Evolutionary conservation across 345 rosid genomes (phyloP), one percentile per base, ranked within the genome.

Genomic region (Hibiscus tridactylites): DNA sequence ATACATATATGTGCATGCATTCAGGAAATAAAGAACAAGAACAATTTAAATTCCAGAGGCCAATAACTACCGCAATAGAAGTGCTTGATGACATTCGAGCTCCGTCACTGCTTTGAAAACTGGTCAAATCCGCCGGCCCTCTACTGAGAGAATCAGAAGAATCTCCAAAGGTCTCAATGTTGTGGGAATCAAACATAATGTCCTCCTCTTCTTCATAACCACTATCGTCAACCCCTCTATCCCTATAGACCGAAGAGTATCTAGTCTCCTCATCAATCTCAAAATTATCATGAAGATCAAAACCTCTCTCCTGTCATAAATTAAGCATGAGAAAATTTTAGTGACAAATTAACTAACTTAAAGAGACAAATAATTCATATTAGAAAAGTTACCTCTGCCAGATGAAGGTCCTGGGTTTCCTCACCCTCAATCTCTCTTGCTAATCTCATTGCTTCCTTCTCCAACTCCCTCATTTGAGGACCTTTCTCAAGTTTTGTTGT

Each of bases 401-500:
- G 78, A 81, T 92, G 99, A 85, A 85, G 87, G 80, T 95, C 97
- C 60, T 77, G 73, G 9, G 97, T 92, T 6, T 83, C 92, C 79
- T 95, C 98, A 42, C 91, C 88, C 89, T 88, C 96, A 73, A 92
- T 95, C 87, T 92, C 99, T 79, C 83, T 84, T 7, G 99, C 98
- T 75, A 95, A 89, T 78, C 90, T 88, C 63, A 5, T 47, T 72
- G 99, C 98, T 83, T 89, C 83, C 82, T 77, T 89, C 86, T 92
- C 98, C 85, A 81, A 65, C 53, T 87, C 87, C 77, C 79, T 85
- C 74, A 19, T 84, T 68, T 49, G 76, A 70, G 90, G 82, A 75
- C 93, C 92, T 86, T 78, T 90, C 76, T 86, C 84, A 71, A 95
- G 90, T 80, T 82, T 87, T 75, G 99, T 95, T 5, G 98, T 95